A percentile compares a stretch with the other conserved stretches of the same genome.
Evolutionary conservation across 176 grass and related monocot species (phyloP).

Genomic region (Aegilops tauschii): DNA sequence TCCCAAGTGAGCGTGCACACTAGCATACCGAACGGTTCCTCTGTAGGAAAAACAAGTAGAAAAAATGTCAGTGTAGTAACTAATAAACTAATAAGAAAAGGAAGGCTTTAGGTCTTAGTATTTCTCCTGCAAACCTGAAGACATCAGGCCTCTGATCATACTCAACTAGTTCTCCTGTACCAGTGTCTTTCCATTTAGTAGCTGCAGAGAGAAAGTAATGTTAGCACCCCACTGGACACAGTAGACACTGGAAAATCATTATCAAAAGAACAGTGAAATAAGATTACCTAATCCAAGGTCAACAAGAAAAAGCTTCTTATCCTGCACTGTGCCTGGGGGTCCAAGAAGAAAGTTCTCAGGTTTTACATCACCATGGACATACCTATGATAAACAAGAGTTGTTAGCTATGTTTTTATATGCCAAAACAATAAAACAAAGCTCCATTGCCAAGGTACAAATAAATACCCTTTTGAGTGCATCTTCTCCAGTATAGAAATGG

Average conservation of each 20-base stretch:
- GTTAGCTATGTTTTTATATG: constrained; percentile 4
- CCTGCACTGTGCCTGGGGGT: constrained; percentile 65
- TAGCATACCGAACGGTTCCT: constrained; percentile 94
- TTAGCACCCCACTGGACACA: background rate
- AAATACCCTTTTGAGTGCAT: constrained; percentile 89
- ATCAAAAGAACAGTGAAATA: constrained; percentile 8
- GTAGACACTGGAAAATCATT: background rate
- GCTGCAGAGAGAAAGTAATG: constrained; percentile 43
- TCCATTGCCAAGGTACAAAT: constrained; percentile 3
- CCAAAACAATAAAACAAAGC: constrained; percentile 11
- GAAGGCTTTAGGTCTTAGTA: background rate
- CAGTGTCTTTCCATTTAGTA: constrained; percentile 78
- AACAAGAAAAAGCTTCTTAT: constrained; percentile 96
- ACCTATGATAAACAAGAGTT: constrained; percentile 53
- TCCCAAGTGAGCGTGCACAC: constrained; percentile 86
- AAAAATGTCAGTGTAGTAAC: constrained; percentile 26
- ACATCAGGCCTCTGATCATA: constrained; percentile 78
- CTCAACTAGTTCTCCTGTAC: constrained; percentile 66
- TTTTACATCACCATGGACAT: constrained; percentile 93
- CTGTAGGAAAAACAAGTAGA: constrained; percentile 27
- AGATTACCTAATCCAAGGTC: constrained; percentile 96
- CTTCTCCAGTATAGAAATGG: constrained; percentile 91
- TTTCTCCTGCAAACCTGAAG: constrained; percentile 62
- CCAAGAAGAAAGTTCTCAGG: constrained; percentile 98
- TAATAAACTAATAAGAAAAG: constrained; percentile 18